Evolutionary conservation across 495 filamentous ascomycete species (phyloP).

Genomic region (Acidiella bohemica): DNA sequence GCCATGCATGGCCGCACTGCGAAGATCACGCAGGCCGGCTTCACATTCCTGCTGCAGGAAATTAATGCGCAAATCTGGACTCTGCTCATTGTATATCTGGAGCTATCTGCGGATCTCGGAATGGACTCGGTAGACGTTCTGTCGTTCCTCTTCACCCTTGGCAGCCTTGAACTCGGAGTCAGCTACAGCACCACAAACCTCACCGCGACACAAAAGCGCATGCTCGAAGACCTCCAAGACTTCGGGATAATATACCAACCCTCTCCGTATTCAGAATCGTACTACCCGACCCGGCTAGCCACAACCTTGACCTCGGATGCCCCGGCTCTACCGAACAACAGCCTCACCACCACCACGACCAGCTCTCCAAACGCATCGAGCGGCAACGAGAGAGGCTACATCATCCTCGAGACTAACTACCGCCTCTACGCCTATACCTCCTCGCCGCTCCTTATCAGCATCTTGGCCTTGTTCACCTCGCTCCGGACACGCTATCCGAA

Average conservation of each 20-base stretch:
- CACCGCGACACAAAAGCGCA: constrained; percentile 65
- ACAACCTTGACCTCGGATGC: constrained; percentile 87
- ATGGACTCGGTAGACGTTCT: constrained; percentile 89
- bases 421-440: constrained; percentile 92
- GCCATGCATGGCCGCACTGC: constrained; percentile 36
- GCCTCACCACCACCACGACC: constrained; percentile 31
- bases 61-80: constrained; percentile 95
- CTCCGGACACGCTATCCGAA: constrained; percentile 82
- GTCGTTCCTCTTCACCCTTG: constrained; percentile 91
- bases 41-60: constrained; percentile 87
- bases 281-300: constrained; percentile 88
- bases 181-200: constrained; percentile 73
- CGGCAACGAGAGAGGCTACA: constrained; percentile 50
- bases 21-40: constrained; percentile 79
- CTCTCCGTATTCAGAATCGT: constrained; percentile 39
- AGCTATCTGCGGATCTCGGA: constrained; percentile 60
- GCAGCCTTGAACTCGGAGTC: constrained; percentile 77
- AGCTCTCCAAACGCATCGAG: constrained; percentile 13
- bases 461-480: constrained; percentile 78
- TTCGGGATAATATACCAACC: constrained; percentile 81
- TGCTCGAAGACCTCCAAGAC: constrained; percentile 72
- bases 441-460: constrained; percentile 81
- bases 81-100: constrained; percentile 80
- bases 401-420: constrained; percentile 98
- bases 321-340: constrained; percentile 45